A percentile compares a stretch with the other conserved stretches of the same genome.
Evolutionary conservation across 768 basidiomycete genomes (phyloP).

Genomic region (Naganishia friedmannii): DNA sequence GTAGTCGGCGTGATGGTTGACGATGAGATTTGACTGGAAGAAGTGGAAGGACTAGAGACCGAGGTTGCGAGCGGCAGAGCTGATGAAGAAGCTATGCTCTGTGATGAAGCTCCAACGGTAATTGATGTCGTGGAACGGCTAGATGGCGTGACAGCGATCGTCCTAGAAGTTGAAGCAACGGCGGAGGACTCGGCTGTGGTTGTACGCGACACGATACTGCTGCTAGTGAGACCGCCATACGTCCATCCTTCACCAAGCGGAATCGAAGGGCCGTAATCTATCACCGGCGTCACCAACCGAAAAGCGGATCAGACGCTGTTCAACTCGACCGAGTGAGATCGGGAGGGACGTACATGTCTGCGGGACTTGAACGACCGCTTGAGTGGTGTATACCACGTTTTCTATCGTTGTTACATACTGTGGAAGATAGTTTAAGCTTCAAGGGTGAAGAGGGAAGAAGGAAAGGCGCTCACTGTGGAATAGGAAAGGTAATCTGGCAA

Average conservation of each 20-base stretch:
- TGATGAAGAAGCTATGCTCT: not conserved
- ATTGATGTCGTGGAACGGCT: not conserved
- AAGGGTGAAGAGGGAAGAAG: no score
- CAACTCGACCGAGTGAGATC: not conserved
- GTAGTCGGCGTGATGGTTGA: not conserved
- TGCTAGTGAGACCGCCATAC: constrained; percentile 23
- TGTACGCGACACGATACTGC: not conserved
- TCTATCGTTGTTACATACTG: constrained; percentile 30
- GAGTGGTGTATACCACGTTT: constrained; percentile 20
- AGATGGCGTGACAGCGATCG: not conserved
- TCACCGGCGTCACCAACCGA: no score
- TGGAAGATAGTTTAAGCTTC: no score
- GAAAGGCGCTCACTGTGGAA: constrained; percentile 29
- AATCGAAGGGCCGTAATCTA: constrained; percentile 33
- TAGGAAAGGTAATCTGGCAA: constrained; percentile 28
- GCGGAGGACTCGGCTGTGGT: not conserved
- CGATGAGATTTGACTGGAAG: not conserved
- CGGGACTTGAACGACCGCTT: constrained; percentile 28
- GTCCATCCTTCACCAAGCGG: constrained; percentile 29
- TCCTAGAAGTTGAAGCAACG: no score
- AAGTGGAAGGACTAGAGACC: not conserved
- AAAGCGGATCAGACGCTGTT: not conserved
- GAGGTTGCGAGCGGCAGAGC: not conserved
- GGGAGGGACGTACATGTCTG: constrained; percentile 27
- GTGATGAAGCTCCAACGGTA: not conserved